A percentile compares a stretch with the other conserved stretches of the same genome.
These are phyloP conservation scores for Phialophora macrospora DNA, from an alignment of 2,329 filamentous ascomycete genomes.

Conservation along the genomic window DNA sequence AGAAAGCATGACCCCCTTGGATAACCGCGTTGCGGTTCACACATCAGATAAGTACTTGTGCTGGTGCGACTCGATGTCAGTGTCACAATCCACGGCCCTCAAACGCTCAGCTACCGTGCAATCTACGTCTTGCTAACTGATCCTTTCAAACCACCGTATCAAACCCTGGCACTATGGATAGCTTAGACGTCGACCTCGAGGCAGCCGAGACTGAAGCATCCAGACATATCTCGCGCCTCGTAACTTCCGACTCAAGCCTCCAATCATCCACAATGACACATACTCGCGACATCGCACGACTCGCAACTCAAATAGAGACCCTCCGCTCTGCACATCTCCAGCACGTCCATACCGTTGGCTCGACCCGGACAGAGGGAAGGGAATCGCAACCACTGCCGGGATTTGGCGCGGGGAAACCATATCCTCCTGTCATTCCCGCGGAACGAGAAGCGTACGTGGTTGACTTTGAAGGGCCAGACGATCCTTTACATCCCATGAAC, in stretches of 20 bases:
- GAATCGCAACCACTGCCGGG: conserved; percentile 41
- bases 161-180: background rate
- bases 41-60: background rate
- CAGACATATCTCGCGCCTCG: background rate
- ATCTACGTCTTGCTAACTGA: background rate
- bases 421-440: conserved; percentile 14
- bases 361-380: conserved; percentile 10
- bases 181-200: conserved; percentile 11
- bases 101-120: background rate
- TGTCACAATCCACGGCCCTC: background rate
- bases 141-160: background rate
- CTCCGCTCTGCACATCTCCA: conserved; percentile 4
- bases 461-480: conserved; percentile 46
- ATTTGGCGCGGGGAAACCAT: conserved; percentile 43
- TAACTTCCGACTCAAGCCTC: background rate
- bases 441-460: conserved; percentile 63
- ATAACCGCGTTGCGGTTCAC: background rate
- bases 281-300: conserved; percentile 2
- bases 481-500: conserved; percentile 83
- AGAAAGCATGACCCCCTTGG: background rate
- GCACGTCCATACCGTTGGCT: conserved; percentile 10
- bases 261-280: background rate
- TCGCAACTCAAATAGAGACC: background rate
- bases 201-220: conserved; percentile 11
- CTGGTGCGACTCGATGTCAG: background rate